Base-by-base conservation (phyloP, 495 filamentous ascomycete species). In the Xylaria castorea region DNA sequence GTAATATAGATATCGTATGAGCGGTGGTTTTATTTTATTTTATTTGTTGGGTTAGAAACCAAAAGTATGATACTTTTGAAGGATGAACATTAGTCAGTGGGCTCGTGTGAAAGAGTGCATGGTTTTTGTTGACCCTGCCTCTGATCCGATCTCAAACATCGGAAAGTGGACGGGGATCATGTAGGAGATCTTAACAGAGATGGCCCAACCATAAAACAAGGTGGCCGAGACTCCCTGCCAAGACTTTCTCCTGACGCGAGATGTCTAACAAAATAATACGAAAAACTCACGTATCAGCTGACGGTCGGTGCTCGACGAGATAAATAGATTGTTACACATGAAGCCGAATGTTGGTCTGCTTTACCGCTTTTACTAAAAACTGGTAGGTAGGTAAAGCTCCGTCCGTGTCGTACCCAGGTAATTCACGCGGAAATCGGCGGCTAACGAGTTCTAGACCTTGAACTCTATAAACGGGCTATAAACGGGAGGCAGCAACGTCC, bases 111-210 rank as follows among this genome's bases (percentile, higher is more conserved):
- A 42, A 42, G 38, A 42, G 38, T 42, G 38, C 14, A 5, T 36
- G 34, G 34, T 36, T 36, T 36, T 36, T 5, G 34, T 36, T 36
- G 34, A 36, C 34, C 34, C 34, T 36, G 34, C 38, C 38, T 42
- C 38, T 42, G 11, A 14, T 42, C 64, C 65, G 55, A 51, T 16
- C 50, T n/a, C n/a, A 36, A 27, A 25, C 65, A 42, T 68, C 65
- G 65, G 42, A 57, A 68, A 68, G 63, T 66, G 63, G 63, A 51
- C 51, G 63, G 46, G 44, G 44, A 66, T 51, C 7, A 22, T 66
- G 63, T 51, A 9, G 30, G 46, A 51, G 50, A 66, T 51, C 27
- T 30, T 55, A 50, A 50, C 27, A n/a, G n/a, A 2, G 36, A 50
- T 16, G 22, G 11, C 60, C 60, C 34, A 63, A 38, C 36, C 36